Base-by-base conservation (phyloP, 768 basidiomycete species). In the Naganishia randhawae region DNA sequence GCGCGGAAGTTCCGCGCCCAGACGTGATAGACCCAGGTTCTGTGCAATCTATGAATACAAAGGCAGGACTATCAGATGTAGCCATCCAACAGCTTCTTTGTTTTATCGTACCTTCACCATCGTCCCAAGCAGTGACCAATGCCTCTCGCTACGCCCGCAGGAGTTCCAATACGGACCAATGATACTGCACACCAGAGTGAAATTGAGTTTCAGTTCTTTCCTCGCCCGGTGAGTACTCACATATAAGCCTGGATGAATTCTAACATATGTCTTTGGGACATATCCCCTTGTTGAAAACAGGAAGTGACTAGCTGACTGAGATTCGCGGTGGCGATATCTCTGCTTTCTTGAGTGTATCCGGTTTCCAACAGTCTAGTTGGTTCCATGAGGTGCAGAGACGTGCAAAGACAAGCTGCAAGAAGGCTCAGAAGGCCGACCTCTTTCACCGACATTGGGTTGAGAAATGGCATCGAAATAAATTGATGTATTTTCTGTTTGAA, bases 131-230 rank as follows among this genome's bases (percentile, higher is more conserved):
- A 63, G 14, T 41, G 39, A 25, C 39, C 35, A 45, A 33, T 63
- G 61, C 31, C 25, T 14, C 17, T 63, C 61, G 9, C 22, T 27
- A 3, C 61, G 61, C 25, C 61, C 61, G 22, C 25, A 27, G 9
- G 41, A 45, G 19, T 31, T 42, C 61, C 39, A 50, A 45, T 63
- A 63, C 22, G 61, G 61, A 27, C 61, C 61, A 14, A 63, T 45
- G 41, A 63, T 63, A 25, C 61, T 63, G 41, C 27, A 6, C 1
- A 22, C 4, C 19, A 3, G 13, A 22, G 7, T 19, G 31, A 17
- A 16, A 54, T 31, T 22, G 14, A 54, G 27, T n/a, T 5, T 17
- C 31, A 19, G 31, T 16, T 16, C 29, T n/a, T n/a, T 14, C 16
- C 3, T 37, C 25, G 9, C 6, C 17, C 19, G 31, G 4, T 39